Conservation (phyloP, 441 rosid species). For the Brassica balearica region DNA sequence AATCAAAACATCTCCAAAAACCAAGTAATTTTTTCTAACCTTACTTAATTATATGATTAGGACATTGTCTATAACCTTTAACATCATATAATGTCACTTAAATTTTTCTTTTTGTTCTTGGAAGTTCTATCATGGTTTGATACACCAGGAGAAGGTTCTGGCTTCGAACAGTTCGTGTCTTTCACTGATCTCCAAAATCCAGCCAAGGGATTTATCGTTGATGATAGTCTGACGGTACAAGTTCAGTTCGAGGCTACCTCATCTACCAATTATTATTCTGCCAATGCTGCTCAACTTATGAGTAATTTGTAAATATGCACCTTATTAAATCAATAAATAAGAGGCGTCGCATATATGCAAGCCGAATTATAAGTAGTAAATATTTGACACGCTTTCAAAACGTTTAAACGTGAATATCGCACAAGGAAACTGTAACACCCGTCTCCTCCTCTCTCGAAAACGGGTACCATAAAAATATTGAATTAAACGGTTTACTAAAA, state of each 20-base stretch:
- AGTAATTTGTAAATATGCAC: conserved; percentile 4
- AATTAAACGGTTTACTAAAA: too few species aligned
- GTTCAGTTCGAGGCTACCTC: conserved; percentile 19
- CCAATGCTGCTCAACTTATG: background rate
- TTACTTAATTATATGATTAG: background rate
- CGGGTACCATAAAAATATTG: too few species aligned
- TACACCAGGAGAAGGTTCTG: background rate
- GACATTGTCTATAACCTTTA: background rate
- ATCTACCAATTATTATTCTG: conserved; percentile 16
- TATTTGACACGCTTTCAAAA: background rate
- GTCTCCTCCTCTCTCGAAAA: too few species aligned
- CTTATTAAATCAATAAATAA: background rate
- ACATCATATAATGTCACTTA: background rate
- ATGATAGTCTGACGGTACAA: conserved; percentile 10
- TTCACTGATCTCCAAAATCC: conserved; percentile 14
- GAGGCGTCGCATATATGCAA: background rate
- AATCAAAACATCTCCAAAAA: background rate
- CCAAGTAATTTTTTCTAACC: conserved; percentile 14
- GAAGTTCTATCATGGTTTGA: conserved; percentile 26
- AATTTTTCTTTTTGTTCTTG: background rate
- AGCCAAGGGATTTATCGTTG: conserved; percentile 14
- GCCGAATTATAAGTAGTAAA: background rate
- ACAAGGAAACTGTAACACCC: too few species aligned
- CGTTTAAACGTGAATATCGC: background rate
- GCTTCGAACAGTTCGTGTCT: conserved; percentile 22